Evolutionary conservation across 768 basidiomycete species (phyloP), one percentile per base, ranked within the genome.

Genomic region (Pisolithus orientalis): DNA sequence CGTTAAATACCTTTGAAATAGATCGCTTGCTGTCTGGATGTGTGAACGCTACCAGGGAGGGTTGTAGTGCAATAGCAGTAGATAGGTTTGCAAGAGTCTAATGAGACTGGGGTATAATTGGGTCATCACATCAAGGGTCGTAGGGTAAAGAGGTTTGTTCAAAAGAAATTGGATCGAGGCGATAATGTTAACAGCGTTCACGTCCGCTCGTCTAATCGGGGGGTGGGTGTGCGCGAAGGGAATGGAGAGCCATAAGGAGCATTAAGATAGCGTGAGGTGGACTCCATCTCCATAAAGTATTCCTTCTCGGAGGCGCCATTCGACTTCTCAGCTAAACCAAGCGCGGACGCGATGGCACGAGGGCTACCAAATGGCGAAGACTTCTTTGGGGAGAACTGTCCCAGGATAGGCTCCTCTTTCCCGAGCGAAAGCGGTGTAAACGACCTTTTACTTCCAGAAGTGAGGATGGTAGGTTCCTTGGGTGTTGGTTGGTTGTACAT

Each of bases 401-500:
- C 83, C 3, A 85, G 68, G 53, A 86, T 83, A 24, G 80, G 80
- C 51, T 77, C 78, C 53, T 76, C 73, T 44, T 75, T 68, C 47
- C 72, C 68, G 43, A 80, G 62, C 7, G 80, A 75, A 1, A 76
- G 67, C 39, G 72, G 73, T 5, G 78, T 67, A 53, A 69, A 75
- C 4, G 72, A 66, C n/a, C 64, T 64, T 34, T 65, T 58, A 24
- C 61, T 49, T 44, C 69, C 72, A n/a, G 71, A 70, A 13, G 53
- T 58, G 52, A 65, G 59, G 29, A 70, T 55, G 43, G 63, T 60
- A 5, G 71, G 55, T 52, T 76, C 77, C 54, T 65, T 67, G 24
- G 74, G 58, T 49, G 50, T 14, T 1, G 85, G 86, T 59, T 87
- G 85, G 70, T 97, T 98, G 77, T 98, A 99, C 78, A 95, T 83